Conservation (phyloP, 1,139 yeast genomes). For the Blastobotrys malaysiensis region DNA sequence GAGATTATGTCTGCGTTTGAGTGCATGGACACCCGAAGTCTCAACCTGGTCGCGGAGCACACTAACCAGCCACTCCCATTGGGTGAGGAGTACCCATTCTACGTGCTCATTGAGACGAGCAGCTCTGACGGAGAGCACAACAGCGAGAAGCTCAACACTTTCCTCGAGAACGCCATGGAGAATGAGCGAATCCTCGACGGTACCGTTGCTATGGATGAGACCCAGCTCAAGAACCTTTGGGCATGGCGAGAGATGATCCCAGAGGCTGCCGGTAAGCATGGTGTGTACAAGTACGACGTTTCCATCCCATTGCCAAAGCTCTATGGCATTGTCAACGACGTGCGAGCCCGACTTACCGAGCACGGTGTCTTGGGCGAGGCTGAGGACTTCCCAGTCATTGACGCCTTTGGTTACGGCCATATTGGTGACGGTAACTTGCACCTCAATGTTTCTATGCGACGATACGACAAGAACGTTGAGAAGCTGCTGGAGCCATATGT, state of each 20-base stretch:
- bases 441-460: slow-evolving; percentile 84
- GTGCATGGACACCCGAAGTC: slow-evolving; percentile 83
- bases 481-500: slow-evolving; percentile 82
- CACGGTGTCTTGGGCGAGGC: slow-evolving; percentile 59
- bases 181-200: slow-evolving; percentile 82
- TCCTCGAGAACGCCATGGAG: slow-evolving; percentile 81
- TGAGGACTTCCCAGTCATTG: slow-evolving; percentile 71
- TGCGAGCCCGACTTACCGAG: slow-evolving; percentile 50
- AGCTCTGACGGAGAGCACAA: slow-evolving; percentile 77
- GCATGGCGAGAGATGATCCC: slow-evolving; percentile 92
- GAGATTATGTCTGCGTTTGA: slow-evolving; percentile 93
- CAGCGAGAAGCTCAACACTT: slow-evolving; percentile 53
- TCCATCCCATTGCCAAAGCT: slow-evolving; percentile 76
- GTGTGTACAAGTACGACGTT: slow-evolving; percentile 95
- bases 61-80: slow-evolving; percentile 60
- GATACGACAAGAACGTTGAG: slow-evolving; percentile 73
- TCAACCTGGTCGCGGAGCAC: slow-evolving; percentile 54
- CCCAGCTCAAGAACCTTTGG: slow-evolving; percentile 82
- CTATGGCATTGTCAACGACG: slow-evolving; percentile 75
- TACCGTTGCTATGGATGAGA: slow-evolving; percentile 90
- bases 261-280: slow-evolving; percentile 77
- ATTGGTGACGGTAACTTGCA: slow-evolving; percentile 95
- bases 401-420: slow-evolving; percentile 92
- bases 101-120: slow-evolving; percentile 85
- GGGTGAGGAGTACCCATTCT: slow-evolving; percentile 74